Conservation (phyloP, 345 rosid genomes). For the Eucalyptus grandis region DNA sequence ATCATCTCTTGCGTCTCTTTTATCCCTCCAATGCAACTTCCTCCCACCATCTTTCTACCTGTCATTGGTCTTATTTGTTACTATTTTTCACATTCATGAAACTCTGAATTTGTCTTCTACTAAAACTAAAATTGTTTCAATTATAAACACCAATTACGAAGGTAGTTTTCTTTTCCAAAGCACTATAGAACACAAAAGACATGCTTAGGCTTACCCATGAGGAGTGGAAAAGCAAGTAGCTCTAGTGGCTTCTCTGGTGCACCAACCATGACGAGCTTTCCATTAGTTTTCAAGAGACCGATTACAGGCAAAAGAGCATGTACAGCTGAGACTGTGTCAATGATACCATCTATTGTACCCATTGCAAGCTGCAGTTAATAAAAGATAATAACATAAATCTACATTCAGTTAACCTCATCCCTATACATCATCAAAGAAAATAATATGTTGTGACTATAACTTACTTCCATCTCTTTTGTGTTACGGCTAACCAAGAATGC, state of each 20-base stretch:
- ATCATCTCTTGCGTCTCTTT: constrained; percentile 24
- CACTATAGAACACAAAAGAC: not conserved
- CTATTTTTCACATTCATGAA: not conserved
- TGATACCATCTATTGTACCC: no score
- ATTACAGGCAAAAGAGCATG: no score
- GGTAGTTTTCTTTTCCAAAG: not conserved
- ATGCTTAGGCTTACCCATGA: constrained; percentile 6
- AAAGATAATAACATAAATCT: no score
- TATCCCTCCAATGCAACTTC: constrained; percentile 1
- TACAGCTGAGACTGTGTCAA: no score
- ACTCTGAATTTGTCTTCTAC: not conserved
- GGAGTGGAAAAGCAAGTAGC: constrained; percentile 11
- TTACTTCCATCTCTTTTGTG: no score
- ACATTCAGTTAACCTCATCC: not conserved
- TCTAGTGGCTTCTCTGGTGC: constrained; percentile 18
- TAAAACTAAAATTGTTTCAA: not conserved
- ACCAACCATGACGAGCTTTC: no score
- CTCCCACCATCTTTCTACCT: constrained; percentile 9
- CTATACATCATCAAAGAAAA: not conserved
- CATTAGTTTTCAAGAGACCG: no score
- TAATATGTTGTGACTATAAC: not conserved
- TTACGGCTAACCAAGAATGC: no score
- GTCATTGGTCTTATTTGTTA: not conserved
- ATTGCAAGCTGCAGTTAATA: no score
- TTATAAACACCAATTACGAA: not conserved